Evolutionary conservation across 495 filamentous ascomycete species (phyloP).

Genomic region (Penicillium antarcticum): DNA sequence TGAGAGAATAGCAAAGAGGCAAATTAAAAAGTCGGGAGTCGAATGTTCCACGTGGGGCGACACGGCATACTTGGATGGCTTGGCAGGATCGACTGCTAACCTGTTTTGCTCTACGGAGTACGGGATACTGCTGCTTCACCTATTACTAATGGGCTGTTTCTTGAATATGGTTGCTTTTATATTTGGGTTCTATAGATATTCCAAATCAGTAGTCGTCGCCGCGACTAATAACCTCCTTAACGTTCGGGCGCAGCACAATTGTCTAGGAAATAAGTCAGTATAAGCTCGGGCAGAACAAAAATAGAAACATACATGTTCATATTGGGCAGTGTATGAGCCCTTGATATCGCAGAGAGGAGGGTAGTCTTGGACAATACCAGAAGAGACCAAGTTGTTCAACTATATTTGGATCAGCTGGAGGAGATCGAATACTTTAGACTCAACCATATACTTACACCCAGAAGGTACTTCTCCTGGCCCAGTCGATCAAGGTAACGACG

Average conservation of each 20-base stretch:
- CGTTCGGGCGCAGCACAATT: constrained; percentile 78
- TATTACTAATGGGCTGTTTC: constrained; percentile 1
- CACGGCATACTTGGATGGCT: constrained; percentile 19
- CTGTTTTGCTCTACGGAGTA: too few species aligned
- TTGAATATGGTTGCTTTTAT: constrained; percentile 2
- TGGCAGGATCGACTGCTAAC: constrained; percentile 12
- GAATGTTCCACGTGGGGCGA: constrained; percentile 41
- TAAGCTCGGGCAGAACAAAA: neutral
- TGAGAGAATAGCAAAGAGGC: constrained; percentile 9
- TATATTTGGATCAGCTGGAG: constrained; percentile 34
- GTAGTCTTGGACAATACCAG: constrained; percentile 85
- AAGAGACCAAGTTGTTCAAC: constrained; percentile 84
- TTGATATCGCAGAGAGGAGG: constrained; percentile 88
- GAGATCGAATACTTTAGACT: neutral
- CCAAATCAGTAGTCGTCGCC: constrained; percentile 76
- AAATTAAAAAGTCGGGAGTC: constrained; percentile 18
- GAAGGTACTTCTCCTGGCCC: constrained; percentile 83
- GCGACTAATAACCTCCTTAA: constrained; percentile 90
- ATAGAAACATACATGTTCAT: constrained; percentile 69
- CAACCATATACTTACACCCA: constrained; percentile 57
- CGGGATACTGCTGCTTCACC: neutral
- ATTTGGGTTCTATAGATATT: constrained; percentile 3
- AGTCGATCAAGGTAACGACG: constrained; percentile 81
- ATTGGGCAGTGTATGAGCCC: constrained; percentile 93
- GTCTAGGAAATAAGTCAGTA: constrained; percentile 56